These are phyloP conservation scores for Irineochytrium annulatum DNA, from an alignment of 192 early-diverging fungal species.

Conservation along the genomic window DNA sequence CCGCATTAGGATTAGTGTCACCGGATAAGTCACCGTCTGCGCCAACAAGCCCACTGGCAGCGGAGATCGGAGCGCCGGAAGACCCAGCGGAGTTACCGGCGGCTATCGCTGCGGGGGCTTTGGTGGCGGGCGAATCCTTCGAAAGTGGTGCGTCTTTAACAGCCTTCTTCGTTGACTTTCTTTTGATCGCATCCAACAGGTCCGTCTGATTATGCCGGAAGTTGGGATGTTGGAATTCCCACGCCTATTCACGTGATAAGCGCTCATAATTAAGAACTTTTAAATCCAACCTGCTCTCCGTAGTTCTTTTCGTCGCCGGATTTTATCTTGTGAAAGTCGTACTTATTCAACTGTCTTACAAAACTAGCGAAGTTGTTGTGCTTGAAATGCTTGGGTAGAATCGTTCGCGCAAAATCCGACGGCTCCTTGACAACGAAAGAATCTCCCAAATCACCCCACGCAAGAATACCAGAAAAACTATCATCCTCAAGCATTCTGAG, in stretches of 20 bases:
- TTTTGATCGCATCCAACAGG: slow-evolving; percentile 66
- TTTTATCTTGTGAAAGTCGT: slow-evolving; percentile 45
- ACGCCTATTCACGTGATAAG: too few species aligned
- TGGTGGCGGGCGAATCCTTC: too few species aligned
- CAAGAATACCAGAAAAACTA: slow-evolving; percentile 49
- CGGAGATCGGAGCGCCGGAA: neutral
- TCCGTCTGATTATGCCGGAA: slow-evolving; percentile 71
- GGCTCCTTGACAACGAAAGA: slow-evolving; percentile 85
- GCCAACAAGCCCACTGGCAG: neutral
- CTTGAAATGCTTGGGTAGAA: slow-evolving; percentile 84
- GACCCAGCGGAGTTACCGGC: neutral
- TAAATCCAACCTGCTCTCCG: slow-evolving; percentile 34
- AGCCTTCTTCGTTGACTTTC: slow-evolving; percentile 38
- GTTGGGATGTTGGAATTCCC: slow-evolving; percentile 85
- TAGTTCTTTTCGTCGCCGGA: slow-evolving; percentile 33
- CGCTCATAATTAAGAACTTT: too few species aligned
- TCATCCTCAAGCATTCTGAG: slow-evolving; percentile 69
- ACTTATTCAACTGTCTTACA: slow-evolving; percentile 82
- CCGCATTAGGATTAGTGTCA: neutral
- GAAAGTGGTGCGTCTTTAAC: too few species aligned
- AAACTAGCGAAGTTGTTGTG: slow-evolving; percentile 92
- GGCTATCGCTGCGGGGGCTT: too few species aligned
- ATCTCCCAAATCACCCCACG: slow-evolving; percentile 79
- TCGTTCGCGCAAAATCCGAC: slow-evolving; percentile 70
- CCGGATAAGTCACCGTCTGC: too few species aligned